Conservation (phyloP, 1,284 basidiomycete species). For the Coniferiporia sulphurascens region DNA sequence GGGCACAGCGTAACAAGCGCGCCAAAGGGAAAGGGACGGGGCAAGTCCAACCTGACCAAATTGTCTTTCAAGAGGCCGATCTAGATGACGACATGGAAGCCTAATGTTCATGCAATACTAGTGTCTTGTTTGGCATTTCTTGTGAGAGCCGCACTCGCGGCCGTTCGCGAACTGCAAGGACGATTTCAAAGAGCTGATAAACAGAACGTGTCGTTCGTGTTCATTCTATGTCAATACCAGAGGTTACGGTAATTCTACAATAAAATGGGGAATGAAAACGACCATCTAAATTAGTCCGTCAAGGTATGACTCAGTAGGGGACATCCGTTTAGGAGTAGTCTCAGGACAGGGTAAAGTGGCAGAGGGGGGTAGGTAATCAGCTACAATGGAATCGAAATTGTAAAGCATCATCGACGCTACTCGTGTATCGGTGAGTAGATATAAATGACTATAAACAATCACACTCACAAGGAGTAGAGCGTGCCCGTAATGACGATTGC, state of each 20-base stretch:
- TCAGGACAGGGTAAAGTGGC: constrained; percentile 21
- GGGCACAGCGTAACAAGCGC: background rate
- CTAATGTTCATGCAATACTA: no score
- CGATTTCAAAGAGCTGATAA: background rate
- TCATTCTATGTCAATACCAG: background rate
- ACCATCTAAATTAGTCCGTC: constrained; percentile 38
- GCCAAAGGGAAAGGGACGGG: constrained; percentile 3
- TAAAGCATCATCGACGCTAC: constrained; percentile 36
- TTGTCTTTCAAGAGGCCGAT: constrained; percentile 33
- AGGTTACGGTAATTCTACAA: background rate
- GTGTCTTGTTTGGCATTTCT: background rate
- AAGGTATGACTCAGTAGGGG: constrained; percentile 30
- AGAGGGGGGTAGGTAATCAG: constrained; percentile 54
- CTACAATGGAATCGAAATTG: constrained; percentile 67
- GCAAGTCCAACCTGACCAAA: constrained; percentile 20
- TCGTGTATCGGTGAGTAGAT: constrained; percentile 14
- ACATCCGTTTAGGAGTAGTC: constrained; percentile 22
- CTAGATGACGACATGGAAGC: constrained; percentile 29
- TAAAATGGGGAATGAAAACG: background rate
- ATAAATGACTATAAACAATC: constrained; percentile 5
- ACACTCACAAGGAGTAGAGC: constrained; percentile 41
- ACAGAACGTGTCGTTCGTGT: background rate
- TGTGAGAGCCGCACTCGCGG: background rate
- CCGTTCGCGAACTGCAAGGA: background rate
- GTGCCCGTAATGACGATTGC: constrained; percentile 52